Percentiles rank a stretch among this genome's conserved stretches.
These are phyloP conservation scores for Xylaria sp. DNA, from an alignment of 2,329 filamentous ascomycete species.

Conservation along the genomic window DNA sequence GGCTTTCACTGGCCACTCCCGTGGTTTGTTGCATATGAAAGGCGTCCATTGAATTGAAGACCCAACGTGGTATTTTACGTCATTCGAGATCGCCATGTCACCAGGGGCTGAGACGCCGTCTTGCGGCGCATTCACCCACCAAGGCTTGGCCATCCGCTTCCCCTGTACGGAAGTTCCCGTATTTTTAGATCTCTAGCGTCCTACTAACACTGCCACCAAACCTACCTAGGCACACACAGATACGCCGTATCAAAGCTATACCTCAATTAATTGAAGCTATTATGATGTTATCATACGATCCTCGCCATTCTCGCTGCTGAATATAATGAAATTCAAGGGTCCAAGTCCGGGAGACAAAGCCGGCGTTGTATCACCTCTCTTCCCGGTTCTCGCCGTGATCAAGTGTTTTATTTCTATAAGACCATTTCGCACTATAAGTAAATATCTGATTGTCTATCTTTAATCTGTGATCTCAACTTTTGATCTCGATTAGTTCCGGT, in stretches of 20 bases:
- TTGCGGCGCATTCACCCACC: neutral
- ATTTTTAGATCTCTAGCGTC: constrained; percentile 5
- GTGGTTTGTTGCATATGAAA: neutral
- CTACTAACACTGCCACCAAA: neutral
- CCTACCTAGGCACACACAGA: neutral
- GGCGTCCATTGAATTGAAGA: neutral
- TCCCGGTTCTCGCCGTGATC: neutral
- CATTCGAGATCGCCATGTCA: neutral
- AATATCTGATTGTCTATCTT: neutral
- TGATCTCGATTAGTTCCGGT: neutral
- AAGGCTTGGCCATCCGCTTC: constrained; percentile 7
- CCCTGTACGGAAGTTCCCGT: neutral
- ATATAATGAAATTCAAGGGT: neutral
- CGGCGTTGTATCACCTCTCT: neutral
- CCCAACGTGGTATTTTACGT: constrained; percentile 4
- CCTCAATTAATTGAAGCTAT: neutral
- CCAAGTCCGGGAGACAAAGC: neutral
- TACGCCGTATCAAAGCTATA: constrained; percentile 15
- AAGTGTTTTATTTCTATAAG: neutral
- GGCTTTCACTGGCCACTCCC: neutral
- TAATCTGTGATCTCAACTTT: neutral
- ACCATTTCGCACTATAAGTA: neutral
- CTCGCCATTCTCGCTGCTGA: neutral
- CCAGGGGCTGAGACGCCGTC: constrained; percentile 2
- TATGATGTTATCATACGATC: neutral